Base-by-base conservation (phyloP, 257 asterid species). In the Buddleja alternifolia region DNA sequence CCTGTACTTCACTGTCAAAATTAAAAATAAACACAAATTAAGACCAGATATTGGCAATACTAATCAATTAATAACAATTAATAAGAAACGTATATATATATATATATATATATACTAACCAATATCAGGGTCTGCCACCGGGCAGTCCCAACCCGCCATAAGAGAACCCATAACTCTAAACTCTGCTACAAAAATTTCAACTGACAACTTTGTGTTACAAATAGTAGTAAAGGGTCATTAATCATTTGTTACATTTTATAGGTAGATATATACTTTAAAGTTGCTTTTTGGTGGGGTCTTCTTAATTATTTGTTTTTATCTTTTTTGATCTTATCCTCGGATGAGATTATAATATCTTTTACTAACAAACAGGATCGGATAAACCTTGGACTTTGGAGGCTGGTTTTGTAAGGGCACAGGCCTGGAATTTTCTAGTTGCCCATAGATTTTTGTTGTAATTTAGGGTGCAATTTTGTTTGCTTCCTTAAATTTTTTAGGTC, bases 111-210 rank as follows among this genome's bases (percentile, higher is more conserved):
- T 25, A 7, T 0, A 75, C 88, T 60, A 67, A 92, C 98, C 96
- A 62, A 40, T 10, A 51, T 85, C 78, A 25, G 93, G 88, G 67
- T 88, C 86, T 23, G 71, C 10, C 40, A 25, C 74, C 11, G 50
- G 85, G 42, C 95, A 88, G 50, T 73, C 95, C 98, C 98, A 93
- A 71, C 97, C 97, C 12, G 90, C 85, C 97, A 90, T 88, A 24
- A 93, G 96, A 80, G 98, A 93, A 76, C 98, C 98, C 98, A 92
- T 92, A 1, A 34, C 8, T 54, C 15, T 29, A 57, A 9, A 8
- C 8, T 23, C 7, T 39, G 19, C 19, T 62, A 11, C 17, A 10
- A 19, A 17, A 24, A 1, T 32, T 16, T 34, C 8, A 25, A 15
- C 12, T 29, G 7, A 32, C 11, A 25, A 12, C 3, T 29, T 10